Base-by-base conservation (phyloP, 31 red algal genomes). In the Asparagopsis taxiformis region DNA sequence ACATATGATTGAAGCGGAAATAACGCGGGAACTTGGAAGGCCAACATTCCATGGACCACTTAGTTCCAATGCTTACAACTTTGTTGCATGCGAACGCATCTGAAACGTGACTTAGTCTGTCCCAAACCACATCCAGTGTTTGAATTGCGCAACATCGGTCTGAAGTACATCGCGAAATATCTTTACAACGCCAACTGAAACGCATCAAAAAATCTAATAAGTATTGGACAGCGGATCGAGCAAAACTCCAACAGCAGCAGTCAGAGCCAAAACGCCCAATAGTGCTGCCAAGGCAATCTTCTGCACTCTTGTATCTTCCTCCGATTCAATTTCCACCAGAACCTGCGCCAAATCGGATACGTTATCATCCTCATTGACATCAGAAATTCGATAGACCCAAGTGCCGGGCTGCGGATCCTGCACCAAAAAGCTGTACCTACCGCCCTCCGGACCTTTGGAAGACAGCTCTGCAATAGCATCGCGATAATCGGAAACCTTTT, bases 361-460 rank as follows among this genome's bases (percentile, higher is more conserved):
- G 9, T 75, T 84, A 2, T 88, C 66, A 20, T 84, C 68, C 38
- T 48, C 52, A 43, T 94, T 82, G 16, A 85, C 74, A 72, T 98
- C 95, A 43, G 82, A 93, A 39, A 98, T 70, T 19, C 95, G 70
- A 76, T 98, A 98, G 11, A 98, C 60, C 95, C 95, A 98, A 44
- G 65, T 93, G 36, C 90, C 90, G 15, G 90, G 71, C 34, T 70
- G 31, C 16, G 75, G 38, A 23, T 75, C 54, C 2, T 36, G 48
- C 15, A 88, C 73, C 34, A 98, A 70, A 68, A 75, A 93, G 23
- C 74, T 72, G 39, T 98, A 98, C 24, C 19, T 37, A 6, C 95
- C 95, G 23, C 95, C 95, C 0, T 73, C 75, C 8, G 82, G 46
- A 26, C 95, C 95, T 70, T 98, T 94, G 59, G 72, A 77, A 31